Base-by-base conservation (phyloP, 2,329 filamentous ascomycete species). In the Colletotrichum costaricense region DNA sequence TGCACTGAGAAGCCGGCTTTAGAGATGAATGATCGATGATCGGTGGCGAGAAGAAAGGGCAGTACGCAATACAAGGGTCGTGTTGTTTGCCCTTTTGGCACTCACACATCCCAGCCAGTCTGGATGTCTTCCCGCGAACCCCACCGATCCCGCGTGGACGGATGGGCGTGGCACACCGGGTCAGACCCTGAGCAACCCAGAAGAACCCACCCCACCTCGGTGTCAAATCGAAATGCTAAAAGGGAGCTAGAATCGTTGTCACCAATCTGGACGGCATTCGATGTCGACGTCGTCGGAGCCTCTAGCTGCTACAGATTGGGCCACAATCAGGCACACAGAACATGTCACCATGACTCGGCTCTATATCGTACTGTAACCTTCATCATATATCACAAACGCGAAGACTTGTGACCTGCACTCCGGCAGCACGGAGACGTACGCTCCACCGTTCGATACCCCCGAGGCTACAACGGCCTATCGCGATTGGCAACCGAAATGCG, bases 101-200 rank as follows among this genome's bases (percentile, higher is more conserved):
- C 33, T 49, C 38, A 42, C 55, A 58, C 46, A 66, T 54, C 62
- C 60, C 62, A 65, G 67, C 38, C 65, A 33, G 62, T 42, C 49
- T 49, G 69, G 69, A 33, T 33, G 38, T 65, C 67, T 55, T 56
- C 67, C 70, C 55, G 55, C 60, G 46, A 73, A 74, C 72, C 72
- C 72, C 72, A 74, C 68, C 63, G 35, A 67, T 74, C 69, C 72
- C 69, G 63, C 63, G 52, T 46, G 68, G 72, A 57, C 30, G 58
- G 68, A 59, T 63, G 69, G 52, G 12, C 60, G 58, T 24, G 62
- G 67, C 67, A 65, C 46, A 49, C 54, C 67, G 49, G 38, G 46
- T 58, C 35, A 71, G 67, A 66, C 67, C 67, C 71, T 73, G 62
- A 60, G 60, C 4, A 49, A 60, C 67, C 67, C 67, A 59, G 62